phyloP scores from a whole-genome alignment of 1,284 basidiomycete species.

The Nidula niveotomentosa region DNA sequence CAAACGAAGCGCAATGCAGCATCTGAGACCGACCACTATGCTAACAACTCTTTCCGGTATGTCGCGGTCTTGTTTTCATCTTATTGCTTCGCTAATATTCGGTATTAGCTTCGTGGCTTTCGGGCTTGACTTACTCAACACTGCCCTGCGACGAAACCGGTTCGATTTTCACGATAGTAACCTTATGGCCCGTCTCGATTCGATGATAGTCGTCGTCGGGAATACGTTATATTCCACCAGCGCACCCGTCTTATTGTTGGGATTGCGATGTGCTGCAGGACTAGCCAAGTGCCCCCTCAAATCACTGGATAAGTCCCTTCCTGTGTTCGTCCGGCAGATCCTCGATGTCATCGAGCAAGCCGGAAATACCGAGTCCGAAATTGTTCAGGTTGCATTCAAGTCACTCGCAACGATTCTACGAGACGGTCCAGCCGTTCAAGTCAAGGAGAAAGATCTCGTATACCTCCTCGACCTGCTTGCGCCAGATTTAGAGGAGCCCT shows the following conservation, averaged over 20 bases:
- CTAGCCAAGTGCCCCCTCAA: slow-evolving; percentile 87
- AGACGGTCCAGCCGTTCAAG: slow-evolving; percentile 76
- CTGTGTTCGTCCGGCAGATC: slow-evolving; percentile 86
- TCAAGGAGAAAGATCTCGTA: slow-evolving; percentile 89
- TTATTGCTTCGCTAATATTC: neutral
- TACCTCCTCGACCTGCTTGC: slow-evolving; percentile 85
- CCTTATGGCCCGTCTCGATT: slow-evolving; percentile 79
- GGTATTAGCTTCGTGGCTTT: slow-evolving; percentile 85
- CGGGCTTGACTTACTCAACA: slow-evolving; percentile 91
- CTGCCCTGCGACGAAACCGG: slow-evolving; percentile 81
- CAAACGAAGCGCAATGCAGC: slow-evolving; percentile 73
- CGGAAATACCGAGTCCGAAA: slow-evolving; percentile 89
- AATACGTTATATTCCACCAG: slow-evolving; percentile 91
- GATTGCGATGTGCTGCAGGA: slow-evolving; percentile 80
- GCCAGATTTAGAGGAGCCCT: slow-evolving; percentile 93
- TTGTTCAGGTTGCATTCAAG: slow-evolving; percentile 88
- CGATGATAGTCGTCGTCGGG: slow-evolving; percentile 87
- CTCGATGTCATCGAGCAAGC: slow-evolving; percentile 83
- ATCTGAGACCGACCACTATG: slow-evolving; percentile 68
- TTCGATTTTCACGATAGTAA: slow-evolving; percentile 82
- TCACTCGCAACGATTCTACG: slow-evolving; percentile 86
- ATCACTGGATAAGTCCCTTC: slow-evolving; percentile 75
- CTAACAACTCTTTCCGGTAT: slow-evolving; percentile 83
- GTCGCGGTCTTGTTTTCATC: slow-evolving; percentile 12
- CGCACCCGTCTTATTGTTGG: slow-evolving; percentile 77